These are phyloP conservation scores for Saturnispora gosingensis DNA, from an alignment of 805 yeast species.

Conservation along the genomic window DNA sequence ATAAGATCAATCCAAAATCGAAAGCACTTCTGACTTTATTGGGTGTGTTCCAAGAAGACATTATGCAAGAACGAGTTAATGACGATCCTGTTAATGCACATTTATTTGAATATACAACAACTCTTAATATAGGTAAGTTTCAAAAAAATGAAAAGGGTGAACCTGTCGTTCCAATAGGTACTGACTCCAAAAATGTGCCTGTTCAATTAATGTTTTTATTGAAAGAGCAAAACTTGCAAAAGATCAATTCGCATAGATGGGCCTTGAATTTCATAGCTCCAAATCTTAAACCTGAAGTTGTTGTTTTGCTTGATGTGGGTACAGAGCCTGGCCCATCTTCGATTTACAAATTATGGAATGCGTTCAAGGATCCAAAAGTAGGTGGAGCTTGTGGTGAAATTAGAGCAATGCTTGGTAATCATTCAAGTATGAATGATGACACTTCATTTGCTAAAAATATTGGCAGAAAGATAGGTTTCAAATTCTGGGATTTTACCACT, in stretches of 20 bases:
- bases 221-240: constrained; percentile 81
- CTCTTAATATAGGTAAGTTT: constrained; percentile 58
- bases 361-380: constrained; percentile 68
- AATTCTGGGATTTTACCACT: constrained; percentile 32
- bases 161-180: constrained; percentile 50
- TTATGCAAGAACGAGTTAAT: constrained; percentile 83
- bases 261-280: constrained; percentile 87
- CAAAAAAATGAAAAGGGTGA: constrained; percentile 39
- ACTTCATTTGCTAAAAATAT: constrained; percentile 16
- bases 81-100: constrained; percentile 76
- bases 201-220: constrained; percentile 81
- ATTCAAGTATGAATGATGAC: constrained; percentile 25
- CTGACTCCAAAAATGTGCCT: constrained; percentile 53
- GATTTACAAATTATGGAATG: constrained; percentile 81
- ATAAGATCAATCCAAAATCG: constrained; percentile 68
- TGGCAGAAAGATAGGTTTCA: constrained; percentile 38
- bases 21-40: constrained; percentile 71
- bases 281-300: constrained; percentile 68
- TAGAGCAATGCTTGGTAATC: constrained; percentile 47
- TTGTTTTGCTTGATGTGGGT: constrained; percentile 86
- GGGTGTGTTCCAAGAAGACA: constrained; percentile 90
- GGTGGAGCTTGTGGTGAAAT: constrained; percentile 99
- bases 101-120: constrained; percentile 85
- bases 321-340: constrained; percentile 85
- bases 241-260: constrained; percentile 95